Evolutionary conservation across 768 basidiomycete genomes (phyloP).

Genomic region (Cystoderma amianthinum): DNA sequence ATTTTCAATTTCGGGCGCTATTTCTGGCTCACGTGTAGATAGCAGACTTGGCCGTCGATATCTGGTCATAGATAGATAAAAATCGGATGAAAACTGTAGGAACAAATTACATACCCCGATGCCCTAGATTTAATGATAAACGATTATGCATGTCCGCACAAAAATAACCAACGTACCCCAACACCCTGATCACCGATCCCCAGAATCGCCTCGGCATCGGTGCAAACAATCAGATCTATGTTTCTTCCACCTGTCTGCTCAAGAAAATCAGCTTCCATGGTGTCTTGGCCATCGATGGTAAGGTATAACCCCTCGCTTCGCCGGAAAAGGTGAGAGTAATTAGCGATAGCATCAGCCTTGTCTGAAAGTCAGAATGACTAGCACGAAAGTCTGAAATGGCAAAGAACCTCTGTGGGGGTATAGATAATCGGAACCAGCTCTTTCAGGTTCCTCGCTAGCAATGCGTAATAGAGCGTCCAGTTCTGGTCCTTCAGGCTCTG

Average conservation of each 20-base stretch:
- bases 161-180: slow-evolving; percentile 43
- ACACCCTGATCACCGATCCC: slow-evolving; percentile 68
- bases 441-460: slow-evolving; percentile 50
- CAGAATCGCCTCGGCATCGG: slow-evolving; percentile 81
- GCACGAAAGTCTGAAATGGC: neutral
- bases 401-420: slow-evolving; percentile 62
- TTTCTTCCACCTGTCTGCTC: slow-evolving; percentile 54
- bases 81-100: too few species aligned
- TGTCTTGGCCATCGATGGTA: slow-evolving; percentile 48
- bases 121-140: slow-evolving; percentile 20
- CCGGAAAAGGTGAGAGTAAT: slow-evolving; percentile 82
- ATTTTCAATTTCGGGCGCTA: neutral
- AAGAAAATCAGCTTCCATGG: slow-evolving; percentile 74
- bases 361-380: neutral
- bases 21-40: slow-evolving; percentile 54
- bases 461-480: slow-evolving; percentile 72
- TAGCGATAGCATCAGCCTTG: slow-evolving; percentile 73
- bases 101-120: slow-evolving; percentile 39
- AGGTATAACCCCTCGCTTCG: slow-evolving; percentile 75
- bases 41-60: slow-evolving; percentile 71
- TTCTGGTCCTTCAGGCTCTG: slow-evolving; percentile 77
- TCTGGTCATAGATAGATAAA: slow-evolving; percentile 35
- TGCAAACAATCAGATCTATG: slow-evolving; percentile 76
- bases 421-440: slow-evolving; percentile 73
- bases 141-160: neutral